Percentiles rank a stretch among this genome's conserved stretches.
phyloP scores from a whole-genome alignment of 768 basidiomycete genomes.

The Tulasnella sp. region DNA sequence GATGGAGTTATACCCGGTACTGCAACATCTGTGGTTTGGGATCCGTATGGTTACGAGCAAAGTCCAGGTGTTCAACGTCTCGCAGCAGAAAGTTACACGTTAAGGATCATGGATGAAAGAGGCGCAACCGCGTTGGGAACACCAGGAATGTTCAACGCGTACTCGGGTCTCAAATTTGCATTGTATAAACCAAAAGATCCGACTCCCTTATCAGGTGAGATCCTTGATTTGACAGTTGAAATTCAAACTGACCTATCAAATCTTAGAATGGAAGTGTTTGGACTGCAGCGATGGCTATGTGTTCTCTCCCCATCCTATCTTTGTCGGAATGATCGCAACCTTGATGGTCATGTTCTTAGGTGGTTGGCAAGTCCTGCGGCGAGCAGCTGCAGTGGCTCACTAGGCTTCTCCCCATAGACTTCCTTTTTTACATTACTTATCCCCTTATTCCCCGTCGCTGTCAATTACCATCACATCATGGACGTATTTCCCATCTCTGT shows the following conservation, averaged over 20 bases:
- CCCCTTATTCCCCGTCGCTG: neutral
- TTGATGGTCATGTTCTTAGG: constrained; percentile 16
- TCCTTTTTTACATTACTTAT: too few relatives aligned
- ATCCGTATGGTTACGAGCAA: constrained; percentile 61
- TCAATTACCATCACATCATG: neutral
- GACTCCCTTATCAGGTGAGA: constrained; percentile 44
- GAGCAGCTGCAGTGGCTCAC: neutral
- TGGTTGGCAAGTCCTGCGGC: constrained; percentile 14
- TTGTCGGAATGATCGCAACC: constrained; percentile 13
- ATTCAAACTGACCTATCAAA: neutral
- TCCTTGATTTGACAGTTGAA: neutral
- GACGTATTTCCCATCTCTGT: neutral
- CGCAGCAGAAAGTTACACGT: constrained; percentile 60
- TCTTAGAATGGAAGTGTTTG: constrained; percentile 29
- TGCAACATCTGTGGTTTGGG: constrained; percentile 59
- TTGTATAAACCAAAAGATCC: constrained; percentile 68
- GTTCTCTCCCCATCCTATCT: constrained; percentile 10
- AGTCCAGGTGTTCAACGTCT: constrained; percentile 49
- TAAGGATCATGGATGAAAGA: constrained; percentile 70
- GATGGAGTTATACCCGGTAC: constrained; percentile 59
- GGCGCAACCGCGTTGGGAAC: constrained; percentile 47
- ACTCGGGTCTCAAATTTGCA: constrained; percentile 62
- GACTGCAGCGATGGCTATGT: constrained; percentile 23
- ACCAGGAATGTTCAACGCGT: constrained; percentile 56
- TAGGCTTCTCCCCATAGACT: too few relatives aligned